Base-by-base conservation (phyloP, 2,329 filamentous ascomycete genomes). In the Sporothrix mexicana region DNA sequence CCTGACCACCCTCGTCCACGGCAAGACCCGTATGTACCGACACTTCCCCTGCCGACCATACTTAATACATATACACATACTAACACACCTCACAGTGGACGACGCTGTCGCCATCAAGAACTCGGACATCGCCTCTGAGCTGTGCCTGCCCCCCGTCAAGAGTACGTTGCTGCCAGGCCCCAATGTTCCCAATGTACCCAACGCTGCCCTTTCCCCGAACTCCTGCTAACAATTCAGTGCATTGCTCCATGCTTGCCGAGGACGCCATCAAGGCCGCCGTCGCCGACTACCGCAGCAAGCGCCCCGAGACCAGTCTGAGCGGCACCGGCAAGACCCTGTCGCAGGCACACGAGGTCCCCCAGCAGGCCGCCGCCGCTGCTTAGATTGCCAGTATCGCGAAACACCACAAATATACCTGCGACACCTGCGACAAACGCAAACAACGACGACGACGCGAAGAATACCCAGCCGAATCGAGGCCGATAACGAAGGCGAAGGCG, bases 111-210 rank as follows among this genome's bases (percentile, higher is more conserved):
- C 92, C 84, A 93, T 99, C 78, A 92, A 94, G 85, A 99, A 99
- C 84, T 97, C 95, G 3, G 95, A 99, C 84, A 99, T 99, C 80
- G 96, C 96, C 51, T 97, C 97, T 86, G 97, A 99, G 84, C 86
- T 98, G 73, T 96, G 93, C 80, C 83, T 96, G 79, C 94, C 93
- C 49, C 93, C 94, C 74, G 93, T 97, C 69, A 97, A 97, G 85
- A 83, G 93, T 94, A 85, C 83, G 91, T 89, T 64, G 78, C 92
- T 93, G 91, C 83, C 95, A 15, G 2, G 74, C 94, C 92, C 79
- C 82, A 36, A n/a, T n/a, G n/a, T 93, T 79, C 92, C 92, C 47
- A 80, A 91, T 92, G 82, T 20, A 3, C 84, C 59, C 59, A 64
- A 45, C 17, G 8, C 53, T 15, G 9, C 53, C 12, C 10, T 9